Evolutionary conservation across 139 green algal genomes (phyloP).

Genomic region (Diplosphaera chodatii): DNA sequence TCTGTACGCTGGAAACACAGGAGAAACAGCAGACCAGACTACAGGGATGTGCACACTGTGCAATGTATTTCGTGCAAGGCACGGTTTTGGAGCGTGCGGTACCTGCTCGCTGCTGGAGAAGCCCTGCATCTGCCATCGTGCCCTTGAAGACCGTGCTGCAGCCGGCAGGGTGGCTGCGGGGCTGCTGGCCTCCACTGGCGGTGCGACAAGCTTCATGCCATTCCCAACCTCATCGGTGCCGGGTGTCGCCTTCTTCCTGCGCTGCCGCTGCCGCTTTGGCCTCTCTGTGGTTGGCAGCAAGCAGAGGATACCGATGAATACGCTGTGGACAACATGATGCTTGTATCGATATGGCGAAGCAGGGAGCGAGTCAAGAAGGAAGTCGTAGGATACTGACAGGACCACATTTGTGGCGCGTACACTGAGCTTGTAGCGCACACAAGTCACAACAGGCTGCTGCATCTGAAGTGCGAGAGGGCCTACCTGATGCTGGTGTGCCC

Average conservation of each 20-base stretch:
- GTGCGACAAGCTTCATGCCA: neutral
- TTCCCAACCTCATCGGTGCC: neutral
- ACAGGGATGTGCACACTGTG: too few relatives aligned
- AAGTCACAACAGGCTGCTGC: too few relatives aligned
- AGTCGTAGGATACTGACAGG: too few relatives aligned
- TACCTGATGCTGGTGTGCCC: neutral
- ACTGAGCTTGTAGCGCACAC: too few relatives aligned
- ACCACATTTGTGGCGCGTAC: too few relatives aligned
- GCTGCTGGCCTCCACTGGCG: too few relatives aligned
- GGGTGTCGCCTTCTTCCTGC: neutral
- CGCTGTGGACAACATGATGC: neutral
- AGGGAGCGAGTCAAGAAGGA: too few relatives aligned
- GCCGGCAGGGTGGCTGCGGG: neutral
- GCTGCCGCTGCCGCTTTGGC: too few relatives aligned
- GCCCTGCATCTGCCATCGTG: neutral
- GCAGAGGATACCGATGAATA: neutral
- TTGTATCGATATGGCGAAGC: neutral
- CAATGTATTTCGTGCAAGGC: neutral
- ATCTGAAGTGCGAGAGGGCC: too few relatives aligned
- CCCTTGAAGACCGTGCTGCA: neutral
- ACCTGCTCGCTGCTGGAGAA: neutral
- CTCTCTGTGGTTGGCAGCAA: neutral
- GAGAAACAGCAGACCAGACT: too few relatives aligned
- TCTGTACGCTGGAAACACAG: too few relatives aligned
- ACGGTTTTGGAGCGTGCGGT: too few relatives aligned